Conservation (phyloP, 352 stramenopile species). For the Phytophthora uliginosa region DNA sequence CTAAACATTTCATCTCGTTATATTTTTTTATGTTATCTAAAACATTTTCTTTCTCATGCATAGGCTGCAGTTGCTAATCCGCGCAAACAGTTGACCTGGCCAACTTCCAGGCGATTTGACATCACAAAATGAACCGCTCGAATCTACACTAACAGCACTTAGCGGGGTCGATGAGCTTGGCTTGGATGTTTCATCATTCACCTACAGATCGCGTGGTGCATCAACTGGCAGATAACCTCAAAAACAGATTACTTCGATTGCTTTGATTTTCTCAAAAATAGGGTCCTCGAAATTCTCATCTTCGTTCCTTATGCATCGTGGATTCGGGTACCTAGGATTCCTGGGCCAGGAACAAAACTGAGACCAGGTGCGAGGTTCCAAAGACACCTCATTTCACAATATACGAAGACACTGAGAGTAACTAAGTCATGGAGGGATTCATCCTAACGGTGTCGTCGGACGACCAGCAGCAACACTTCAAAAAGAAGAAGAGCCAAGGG, state of each 20-base stretch:
- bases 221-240: conserved; percentile 14
- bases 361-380: background rate
- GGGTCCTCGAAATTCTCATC: background rate
- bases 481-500: conserved; percentile 43
- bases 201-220: conserved; percentile 48
- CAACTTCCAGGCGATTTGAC: background rate
- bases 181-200: conserved; percentile 66
- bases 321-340: background rate
- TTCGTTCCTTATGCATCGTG: background rate
- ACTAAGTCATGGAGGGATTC: conserved; percentile 53
- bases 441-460: conserved; percentile 48
- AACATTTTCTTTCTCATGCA: background rate
- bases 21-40: background rate
- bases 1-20: background rate
- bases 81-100: conserved; percentile 18
- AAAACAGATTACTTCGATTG: background rate
- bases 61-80: conserved; percentile 29
- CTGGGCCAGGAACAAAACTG: background rate
- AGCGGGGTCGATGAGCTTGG: conserved; percentile 61
- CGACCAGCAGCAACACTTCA: conserved; percentile 17
- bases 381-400: conserved; percentile 2
- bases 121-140: conserved; percentile 13
- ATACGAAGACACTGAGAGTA: background rate
- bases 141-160: conserved; percentile 34
- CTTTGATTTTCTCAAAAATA: background rate